Evolutionary conservation across 2,329 filamentous ascomycete species (phyloP), one percentile per base, ranked within the genome.

Genomic region (Botrytis byssoidea): DNA sequence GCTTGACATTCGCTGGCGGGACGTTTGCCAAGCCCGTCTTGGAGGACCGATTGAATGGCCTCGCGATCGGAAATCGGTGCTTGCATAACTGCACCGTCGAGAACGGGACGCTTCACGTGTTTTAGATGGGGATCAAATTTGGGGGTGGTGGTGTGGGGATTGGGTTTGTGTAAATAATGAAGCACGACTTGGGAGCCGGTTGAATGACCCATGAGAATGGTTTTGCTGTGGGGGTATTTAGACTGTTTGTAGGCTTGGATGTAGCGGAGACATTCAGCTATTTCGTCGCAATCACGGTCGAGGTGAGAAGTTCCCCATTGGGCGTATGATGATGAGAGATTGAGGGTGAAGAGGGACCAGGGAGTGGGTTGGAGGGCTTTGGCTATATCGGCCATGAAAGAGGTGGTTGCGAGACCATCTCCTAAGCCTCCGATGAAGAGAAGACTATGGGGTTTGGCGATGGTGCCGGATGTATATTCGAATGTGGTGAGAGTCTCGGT

Each of bases 121-220:
- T 42, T 42, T 20, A 69, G 37, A 69, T 69, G 48, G 10, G 66
- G 66, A 32, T 69, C 66, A 16, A 69, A 69, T n/a, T 57, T 69
- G 8, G 66, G 66, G 3, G 66, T 69, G 48, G 35, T 69, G 9
- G 66, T 69, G 74, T 81, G 80, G 5, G 80, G 84, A 71, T 85
- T 85, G 2, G 82, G 80, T 6, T 83, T 80, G 74, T 83, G 81
- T 2, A 91, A 79, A 76, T 92, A 92, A 77, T 91, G 88, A 82
- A 92, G 85, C 16, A 89, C 85, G 79, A 91, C 90, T 80, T 92
- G 90, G 76, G 87, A 91, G 0, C 90, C 90, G 0, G 90, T 92
- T 1, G 87, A 90, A 78, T 92, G 89, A 3, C 90, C 90, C 88
- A 92, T 90, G 57, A 92, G 81, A 40, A 90, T 88, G 29, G 91